These are phyloP conservation scores for Fusarium pseudonygamai DNA, from an alignment of 2,329 filamentous ascomycete species.

Conservation along the genomic window DNA sequence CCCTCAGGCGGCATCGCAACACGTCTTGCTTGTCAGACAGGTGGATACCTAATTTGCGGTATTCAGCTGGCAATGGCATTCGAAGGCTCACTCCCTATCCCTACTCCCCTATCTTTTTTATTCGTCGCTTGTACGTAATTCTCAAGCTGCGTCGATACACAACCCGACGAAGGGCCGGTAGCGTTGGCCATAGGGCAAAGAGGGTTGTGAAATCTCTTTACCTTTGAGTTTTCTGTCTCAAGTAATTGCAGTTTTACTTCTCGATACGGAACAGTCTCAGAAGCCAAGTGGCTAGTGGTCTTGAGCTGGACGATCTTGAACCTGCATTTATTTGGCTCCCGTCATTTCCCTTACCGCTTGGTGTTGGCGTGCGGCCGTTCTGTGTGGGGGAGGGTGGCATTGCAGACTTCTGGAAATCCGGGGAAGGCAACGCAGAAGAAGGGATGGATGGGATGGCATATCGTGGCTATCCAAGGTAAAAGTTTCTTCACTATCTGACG, in stretches of 20 bases:
- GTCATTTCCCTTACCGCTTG: constrained; percentile 26
- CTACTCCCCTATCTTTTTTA: not conserved
- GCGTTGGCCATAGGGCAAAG: not conserved
- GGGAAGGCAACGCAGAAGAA: constrained; percentile 17
- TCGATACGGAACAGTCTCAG: constrained; percentile 15
- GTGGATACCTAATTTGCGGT: constrained; percentile 19
- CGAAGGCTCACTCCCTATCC: constrained; percentile 6
- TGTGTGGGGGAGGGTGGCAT: constrained; percentile 32
- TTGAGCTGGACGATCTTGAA: constrained; percentile 25
- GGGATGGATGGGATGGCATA: not conserved
- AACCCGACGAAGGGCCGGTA: constrained; percentile 30
- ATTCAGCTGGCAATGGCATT: constrained; percentile 23
- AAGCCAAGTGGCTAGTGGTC: constrained; percentile 32
- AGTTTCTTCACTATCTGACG: constrained; percentile 9
- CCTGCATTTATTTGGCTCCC: constrained; percentile 33
- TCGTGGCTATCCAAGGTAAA: constrained; percentile 4
- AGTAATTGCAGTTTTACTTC: constrained; percentile 15
- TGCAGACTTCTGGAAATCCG: constrained; percentile 38
- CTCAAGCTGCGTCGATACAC: not conserved
- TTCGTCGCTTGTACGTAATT: constrained; percentile 33
- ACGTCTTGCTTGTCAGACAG: not conserved
- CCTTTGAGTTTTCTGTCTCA: constrained; percentile 5
- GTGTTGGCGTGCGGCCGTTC: constrained; percentile 22
- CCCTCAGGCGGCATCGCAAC: not conserved
- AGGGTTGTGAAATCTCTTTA: constrained; percentile 19